Base-by-base conservation (phyloP, 148 eudicot species). In the Oxyria digyna region DNA sequence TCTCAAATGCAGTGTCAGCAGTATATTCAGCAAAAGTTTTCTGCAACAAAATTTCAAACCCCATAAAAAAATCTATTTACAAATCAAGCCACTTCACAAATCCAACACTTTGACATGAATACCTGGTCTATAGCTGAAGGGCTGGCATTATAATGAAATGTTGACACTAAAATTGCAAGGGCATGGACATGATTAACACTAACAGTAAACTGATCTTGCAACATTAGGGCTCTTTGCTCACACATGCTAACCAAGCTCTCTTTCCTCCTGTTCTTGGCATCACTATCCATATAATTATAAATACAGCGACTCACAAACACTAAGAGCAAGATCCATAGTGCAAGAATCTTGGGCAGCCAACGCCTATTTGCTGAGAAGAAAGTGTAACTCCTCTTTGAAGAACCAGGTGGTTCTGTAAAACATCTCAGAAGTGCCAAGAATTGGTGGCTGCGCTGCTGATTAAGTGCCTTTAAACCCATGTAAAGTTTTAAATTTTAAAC, bases 121-220 rank as follows among this genome's bases (percentile, higher is more conserved):
- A 83, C 87, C 87, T 79, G 85, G 59, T 84, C 84, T 69, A 84
- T 83, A 37, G 85, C 85, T 12, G 85, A 84, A 11, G 87, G 91
- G 71, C 71, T 78, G 63, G 82, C 81, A 74, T 70, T 71, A 67
- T 73, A 78, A 70, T 76, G 80, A 66, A 80, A 76, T 29, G 91
- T 87, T 14, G 91, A 82, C 54, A 87, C 82, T 21, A 87, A 83
- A 17, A 85, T 78, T 3, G 87, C 91, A 13, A 87, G 85, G 42
- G 91, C 91, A 42, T 87, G 91, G 14, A 85, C 87, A 81, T 87
- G 91, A 69, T 87, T 87, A 45, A 87, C 91, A 38, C 89, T 85
- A 29, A 85, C 91, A 74, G 71, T 76, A 66, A 87, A 87, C 62
- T 85, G 91, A 79, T 87, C 91, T 67, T 87, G 89, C 68, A 87